Base-by-base conservation (phyloP, 495 filamentous ascomycete genomes). In the Achaetomiella virescens region DNA sequence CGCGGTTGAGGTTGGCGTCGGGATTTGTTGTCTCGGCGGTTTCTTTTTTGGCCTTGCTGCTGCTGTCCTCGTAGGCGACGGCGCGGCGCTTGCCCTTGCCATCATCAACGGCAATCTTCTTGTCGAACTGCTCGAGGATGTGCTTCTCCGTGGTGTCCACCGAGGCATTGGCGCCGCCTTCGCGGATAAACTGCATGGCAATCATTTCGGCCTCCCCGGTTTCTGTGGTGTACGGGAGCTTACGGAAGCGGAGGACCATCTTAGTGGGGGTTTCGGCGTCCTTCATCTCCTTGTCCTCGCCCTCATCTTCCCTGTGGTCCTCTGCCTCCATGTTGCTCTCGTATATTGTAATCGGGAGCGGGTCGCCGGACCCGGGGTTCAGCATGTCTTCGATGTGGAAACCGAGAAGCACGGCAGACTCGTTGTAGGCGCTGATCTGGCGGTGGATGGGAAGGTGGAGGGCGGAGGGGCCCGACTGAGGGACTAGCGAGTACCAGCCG, bases 191-290 rank as follows among this genome's bases (percentile, higher is more conserved):
- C 62, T 97, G 89, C 61, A 98, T 85, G 37, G 84, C 84, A 61
- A 99, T 97, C 91, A 97, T 97, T 74, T 99, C 95, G 8, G 93
- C 88, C 69, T 97, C 90, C 15, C 88, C 89, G 0, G 90, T 97
- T 68, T 99, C 93, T 17, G 97, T 83, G 0, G 84, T 82, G 67
- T 92, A 97, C 17, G 86, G 84, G 29, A 97, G 68, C 66, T 92
- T 88, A 22, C 87, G 81, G 73, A 97, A 97, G 56, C 81, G 82
- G 21, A 96, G 76, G 11, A 75, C 79, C 45, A 82, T 64, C 10
- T 68, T 63, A 57, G 68, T 54, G 25, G 79, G 55, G 0, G 66
- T 76, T 54, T 87, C 84, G 38, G 81, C 81, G 61, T 91, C 89
- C 55, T 88, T 84, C 85, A 95, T 91, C 33, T 80, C 78, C 62